A percentile compares a stretch with the other conserved stretches of the same genome.
These are phyloP conservation scores for Reutealis trisperma DNA, from an alignment of 345 rosid species.

Conservation along the genomic window DNA sequence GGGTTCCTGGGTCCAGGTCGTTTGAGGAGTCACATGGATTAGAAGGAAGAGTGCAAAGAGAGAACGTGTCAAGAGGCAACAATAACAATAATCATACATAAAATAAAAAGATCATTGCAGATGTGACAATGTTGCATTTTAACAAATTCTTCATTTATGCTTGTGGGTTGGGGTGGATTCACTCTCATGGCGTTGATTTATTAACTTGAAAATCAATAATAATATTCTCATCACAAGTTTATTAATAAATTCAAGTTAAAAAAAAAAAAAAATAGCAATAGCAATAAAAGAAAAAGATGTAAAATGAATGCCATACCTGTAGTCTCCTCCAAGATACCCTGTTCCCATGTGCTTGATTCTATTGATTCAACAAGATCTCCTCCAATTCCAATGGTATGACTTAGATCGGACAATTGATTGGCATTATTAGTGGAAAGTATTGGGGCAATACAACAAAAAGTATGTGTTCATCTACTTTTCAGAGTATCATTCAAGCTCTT, in stretches of 20 bases:
- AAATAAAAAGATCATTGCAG: background rate
- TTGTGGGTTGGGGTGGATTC: background rate
- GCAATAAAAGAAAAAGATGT: background rate
- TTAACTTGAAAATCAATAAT: background rate
- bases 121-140: background rate
- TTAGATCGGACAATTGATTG: background rate
- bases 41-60: slow-evolving; percentile 29
- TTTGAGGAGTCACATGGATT: slow-evolving; percentile 42
- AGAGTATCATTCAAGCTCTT: background rate
- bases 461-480: background rate
- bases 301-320: background rate
- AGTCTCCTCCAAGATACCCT: background rate
- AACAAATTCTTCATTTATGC: background rate
- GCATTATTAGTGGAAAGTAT: background rate
- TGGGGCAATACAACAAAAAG: background rate
- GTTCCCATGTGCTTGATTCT: background rate
- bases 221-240: background rate
- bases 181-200: background rate
- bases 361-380: background rate
- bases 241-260: too few relatives aligned
- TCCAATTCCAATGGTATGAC: background rate
- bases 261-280: background rate
- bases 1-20: slow-evolving; percentile 37
- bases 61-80: slow-evolving; percentile 15
- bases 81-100: background rate